Evolutionary conservation across 1,139 yeast genomes (phyloP).

Genomic region (Diutina ranongensis): DNA sequence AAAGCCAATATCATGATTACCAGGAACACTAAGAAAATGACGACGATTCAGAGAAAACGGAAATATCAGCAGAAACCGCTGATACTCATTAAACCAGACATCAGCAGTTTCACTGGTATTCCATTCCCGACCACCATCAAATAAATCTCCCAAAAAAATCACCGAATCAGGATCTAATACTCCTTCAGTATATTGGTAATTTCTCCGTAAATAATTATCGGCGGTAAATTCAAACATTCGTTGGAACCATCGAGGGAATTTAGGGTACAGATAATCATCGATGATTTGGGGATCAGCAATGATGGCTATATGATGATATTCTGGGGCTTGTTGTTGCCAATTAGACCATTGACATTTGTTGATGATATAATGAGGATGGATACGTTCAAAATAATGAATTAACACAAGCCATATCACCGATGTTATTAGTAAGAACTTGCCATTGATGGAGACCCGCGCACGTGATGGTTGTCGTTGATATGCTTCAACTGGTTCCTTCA

Average conservation of each 20-base stretch:
- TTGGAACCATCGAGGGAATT: constrained; percentile 35
- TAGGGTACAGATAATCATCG: constrained; percentile 65
- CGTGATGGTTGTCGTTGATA: neutral
- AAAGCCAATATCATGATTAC: constrained; percentile 94
- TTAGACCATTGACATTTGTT: constrained; percentile 46
- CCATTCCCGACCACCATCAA: constrained; percentile 96
- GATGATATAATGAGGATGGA: constrained; percentile 38
- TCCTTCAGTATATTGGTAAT: constrained; percentile 52
- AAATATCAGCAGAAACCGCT: constrained; percentile 57
- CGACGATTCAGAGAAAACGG: constrained; percentile 35
- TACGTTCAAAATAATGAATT: constrained; percentile 52
- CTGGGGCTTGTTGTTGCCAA: constrained; percentile 36
- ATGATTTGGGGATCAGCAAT: constrained; percentile 92
- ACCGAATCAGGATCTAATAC: constrained; percentile 63
- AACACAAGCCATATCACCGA: constrained; percentile 13
- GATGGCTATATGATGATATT: constrained; percentile 54
- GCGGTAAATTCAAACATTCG: constrained; percentile 36
- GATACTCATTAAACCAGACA: constrained; percentile 63
- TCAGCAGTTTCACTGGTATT: constrained; percentile 22
- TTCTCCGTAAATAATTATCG: constrained; percentile 72
- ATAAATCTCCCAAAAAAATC: constrained; percentile 78
- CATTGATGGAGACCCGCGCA: neutral
- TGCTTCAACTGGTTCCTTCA: constrained; percentile 2
- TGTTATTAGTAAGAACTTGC: neutral
- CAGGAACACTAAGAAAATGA: constrained; percentile 60